Conservation (phyloP, 495 filamentous ascomycete genomes). For the Xylaria acuta region DNA sequence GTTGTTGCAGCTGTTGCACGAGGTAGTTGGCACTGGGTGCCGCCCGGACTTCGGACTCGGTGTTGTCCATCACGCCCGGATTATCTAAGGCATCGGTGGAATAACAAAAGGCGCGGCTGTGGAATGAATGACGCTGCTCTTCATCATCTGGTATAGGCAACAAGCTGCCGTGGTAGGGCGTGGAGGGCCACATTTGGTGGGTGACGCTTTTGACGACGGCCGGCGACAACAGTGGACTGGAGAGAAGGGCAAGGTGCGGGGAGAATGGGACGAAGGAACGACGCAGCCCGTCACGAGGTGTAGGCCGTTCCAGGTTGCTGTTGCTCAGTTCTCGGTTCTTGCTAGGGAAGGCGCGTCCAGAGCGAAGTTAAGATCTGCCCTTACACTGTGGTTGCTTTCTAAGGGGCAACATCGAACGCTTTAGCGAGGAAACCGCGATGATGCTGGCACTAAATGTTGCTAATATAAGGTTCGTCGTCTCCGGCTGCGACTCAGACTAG, state of each 20-base stretch:
- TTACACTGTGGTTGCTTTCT: background rate
- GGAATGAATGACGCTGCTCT: background rate
- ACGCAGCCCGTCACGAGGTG: too few species aligned
- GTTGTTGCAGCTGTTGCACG: background rate
- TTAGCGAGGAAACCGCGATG: background rate
- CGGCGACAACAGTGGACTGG: background rate
- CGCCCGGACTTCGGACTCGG: background rate
- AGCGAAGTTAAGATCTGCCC: background rate
- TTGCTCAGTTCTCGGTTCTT: background rate
- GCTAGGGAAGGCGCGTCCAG: background rate
- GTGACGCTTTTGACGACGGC: background rate
- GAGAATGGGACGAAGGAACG: background rate
- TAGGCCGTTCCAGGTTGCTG: background rate
- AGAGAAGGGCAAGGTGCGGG: background rate
- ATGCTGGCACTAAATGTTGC: background rate
- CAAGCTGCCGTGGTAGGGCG: background rate
- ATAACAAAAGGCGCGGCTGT: background rate
- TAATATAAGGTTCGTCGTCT: background rate
- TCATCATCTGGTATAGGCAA: background rate
- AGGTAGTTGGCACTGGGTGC: background rate
- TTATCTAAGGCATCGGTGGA: background rate
- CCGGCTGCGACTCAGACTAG: background rate
- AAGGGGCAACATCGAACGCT: background rate
- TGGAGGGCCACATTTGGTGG: background rate
- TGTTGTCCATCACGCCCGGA: slow-evolving; percentile 15